These are phyloP conservation scores for Nematodospora anomalae DNA, from an alignment of 1,139 yeast species.

Conservation along the genomic window DNA sequence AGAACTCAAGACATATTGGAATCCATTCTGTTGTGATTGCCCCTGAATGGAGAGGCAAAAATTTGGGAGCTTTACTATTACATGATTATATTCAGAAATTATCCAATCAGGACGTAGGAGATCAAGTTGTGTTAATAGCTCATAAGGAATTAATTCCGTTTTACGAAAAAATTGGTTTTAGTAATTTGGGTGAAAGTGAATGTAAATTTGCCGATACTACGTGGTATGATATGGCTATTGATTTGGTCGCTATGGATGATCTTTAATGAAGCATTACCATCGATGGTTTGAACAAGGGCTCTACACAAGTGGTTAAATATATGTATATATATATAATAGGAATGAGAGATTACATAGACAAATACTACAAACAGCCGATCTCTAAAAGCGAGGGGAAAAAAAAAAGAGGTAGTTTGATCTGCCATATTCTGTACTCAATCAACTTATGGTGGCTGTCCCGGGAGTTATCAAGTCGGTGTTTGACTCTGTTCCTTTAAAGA, in stretches of 20 bases:
- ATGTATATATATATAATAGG: neutral
- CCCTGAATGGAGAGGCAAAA: conserved; percentile 77
- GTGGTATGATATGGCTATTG: conserved; percentile 69
- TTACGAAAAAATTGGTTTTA: conserved; percentile 78
- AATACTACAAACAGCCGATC: neutral
- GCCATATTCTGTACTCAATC: neutral
- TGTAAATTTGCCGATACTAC: conserved; percentile 59
- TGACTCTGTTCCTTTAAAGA: conserved; percentile 48
- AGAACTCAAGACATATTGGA: conserved; percentile 72
- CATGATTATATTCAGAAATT: conserved; percentile 90
- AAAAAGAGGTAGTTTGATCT: neutral
- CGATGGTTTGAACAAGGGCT: no score
- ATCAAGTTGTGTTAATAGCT: conserved; percentile 70
- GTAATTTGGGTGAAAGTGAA: conserved; percentile 58
- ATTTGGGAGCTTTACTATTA: conserved; percentile 76
- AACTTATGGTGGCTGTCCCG: conserved; percentile 33
- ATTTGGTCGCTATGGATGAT: conserved; percentile 63
- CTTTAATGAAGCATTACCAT: no score
- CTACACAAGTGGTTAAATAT: neutral
- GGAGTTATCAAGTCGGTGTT: conserved; percentile 41
- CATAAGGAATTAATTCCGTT: conserved; percentile 70
- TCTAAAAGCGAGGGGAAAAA: neutral
- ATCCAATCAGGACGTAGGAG: conserved; percentile 84
- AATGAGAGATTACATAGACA: conserved; percentile 1
- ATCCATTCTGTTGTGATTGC: conserved; percentile 80